Conservation (phyloP, 1,284 basidiomycete species). For the Moesziomyces globuligerus region DNA sequence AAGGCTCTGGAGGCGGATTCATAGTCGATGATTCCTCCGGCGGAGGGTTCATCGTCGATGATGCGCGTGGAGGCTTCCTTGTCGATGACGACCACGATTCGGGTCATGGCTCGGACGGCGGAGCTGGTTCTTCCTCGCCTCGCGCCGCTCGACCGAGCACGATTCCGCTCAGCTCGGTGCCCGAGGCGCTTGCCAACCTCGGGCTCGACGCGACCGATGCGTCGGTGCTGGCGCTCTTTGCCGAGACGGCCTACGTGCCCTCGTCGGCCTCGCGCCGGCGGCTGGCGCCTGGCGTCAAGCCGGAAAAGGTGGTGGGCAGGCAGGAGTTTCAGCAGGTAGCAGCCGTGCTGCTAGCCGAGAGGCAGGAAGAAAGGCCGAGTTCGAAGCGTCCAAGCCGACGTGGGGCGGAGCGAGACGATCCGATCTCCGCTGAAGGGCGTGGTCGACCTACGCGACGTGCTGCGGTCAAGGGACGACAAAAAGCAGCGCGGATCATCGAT, state of each 20-base stretch:
- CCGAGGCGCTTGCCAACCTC: conserved; percentile 51
- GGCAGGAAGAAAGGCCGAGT: conserved; percentile 1
- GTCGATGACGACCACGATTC: conserved; percentile 2
- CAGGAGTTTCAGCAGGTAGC: conserved; percentile 51
- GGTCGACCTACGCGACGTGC: conserved; percentile 25
- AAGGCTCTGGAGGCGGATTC: conserved; percentile 21
- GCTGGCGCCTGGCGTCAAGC: conserved; percentile 8
- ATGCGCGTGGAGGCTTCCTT: not conserved
- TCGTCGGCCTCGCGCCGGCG: conserved; percentile 20
- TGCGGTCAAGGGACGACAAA: conserved; percentile 26
- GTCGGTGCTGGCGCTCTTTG: conserved; percentile 42
- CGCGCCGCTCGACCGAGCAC: conserved; percentile 10
- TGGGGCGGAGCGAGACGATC: not conserved
- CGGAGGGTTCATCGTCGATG: conserved; percentile 17
- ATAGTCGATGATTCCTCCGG: conserved; percentile 14
- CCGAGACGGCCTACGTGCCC: conserved; percentile 37
- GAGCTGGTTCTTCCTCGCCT: conserved; percentile 1
- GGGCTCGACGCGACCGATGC: conserved; percentile 37
- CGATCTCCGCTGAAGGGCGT: not conserved
- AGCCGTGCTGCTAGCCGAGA: conserved; percentile 28
- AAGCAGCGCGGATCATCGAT: conserved; percentile 20
- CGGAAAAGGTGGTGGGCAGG: conserved; percentile 48
- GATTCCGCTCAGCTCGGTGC: conserved; percentile 45
- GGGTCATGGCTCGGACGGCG: not conserved
- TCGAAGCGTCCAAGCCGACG: conserved; percentile 4